These are phyloP conservation scores for Rachicladosporium sp. DNA, from an alignment of 2,329 filamentous ascomycete species.

Conservation along the genomic window DNA sequence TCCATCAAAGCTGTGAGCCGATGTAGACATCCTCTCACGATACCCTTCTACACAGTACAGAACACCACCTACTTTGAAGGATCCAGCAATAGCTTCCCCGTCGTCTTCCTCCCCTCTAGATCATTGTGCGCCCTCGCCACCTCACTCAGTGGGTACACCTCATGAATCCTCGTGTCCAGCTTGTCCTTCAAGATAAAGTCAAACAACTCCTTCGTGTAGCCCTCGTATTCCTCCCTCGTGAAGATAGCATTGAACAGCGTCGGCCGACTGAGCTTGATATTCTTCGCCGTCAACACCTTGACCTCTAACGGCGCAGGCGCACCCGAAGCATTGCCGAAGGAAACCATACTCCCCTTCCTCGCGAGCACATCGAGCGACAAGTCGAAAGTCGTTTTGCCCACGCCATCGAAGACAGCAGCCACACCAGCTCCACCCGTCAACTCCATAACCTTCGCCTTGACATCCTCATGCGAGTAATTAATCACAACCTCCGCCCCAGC, in stretches of 20 bases:
- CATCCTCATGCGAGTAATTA: conserved; percentile 51
- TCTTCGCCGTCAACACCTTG: conserved; percentile 56
- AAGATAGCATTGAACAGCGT: conserved; percentile 58
- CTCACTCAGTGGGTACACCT: conserved; percentile 64
- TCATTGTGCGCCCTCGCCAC: conserved; percentile 62
- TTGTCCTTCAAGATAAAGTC: conserved; percentile 56
- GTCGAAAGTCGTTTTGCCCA: conserved; percentile 78
- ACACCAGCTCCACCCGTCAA: conserved; percentile 63
- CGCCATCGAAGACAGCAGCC: conserved; percentile 71
- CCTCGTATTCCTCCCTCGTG: conserved; percentile 57
- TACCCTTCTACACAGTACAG: no score
- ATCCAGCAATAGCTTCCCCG: conserved; percentile 69
- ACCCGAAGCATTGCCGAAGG: conserved; percentile 73
- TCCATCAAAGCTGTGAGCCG: conserved; percentile 10
- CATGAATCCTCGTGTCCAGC: conserved; percentile 61
- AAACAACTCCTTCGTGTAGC: conserved; percentile 61
- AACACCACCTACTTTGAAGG: conserved; percentile 31
- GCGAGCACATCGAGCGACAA: conserved; percentile 60
- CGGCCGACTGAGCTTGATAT: conserved; percentile 64
- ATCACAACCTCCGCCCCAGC: conserved; percentile 62
- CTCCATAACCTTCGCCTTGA: conserved; percentile 49
- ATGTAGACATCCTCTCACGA: neutral
- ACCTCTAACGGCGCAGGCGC: conserved; percentile 59
- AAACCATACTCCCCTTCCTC: conserved; percentile 63
- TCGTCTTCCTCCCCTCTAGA: conserved; percentile 69